A percentile compares a stretch with the other conserved stretches of the same genome.
Conservation (phyloP, 148 eudicot genomes). For the Chenopodium quinoa region DNA sequence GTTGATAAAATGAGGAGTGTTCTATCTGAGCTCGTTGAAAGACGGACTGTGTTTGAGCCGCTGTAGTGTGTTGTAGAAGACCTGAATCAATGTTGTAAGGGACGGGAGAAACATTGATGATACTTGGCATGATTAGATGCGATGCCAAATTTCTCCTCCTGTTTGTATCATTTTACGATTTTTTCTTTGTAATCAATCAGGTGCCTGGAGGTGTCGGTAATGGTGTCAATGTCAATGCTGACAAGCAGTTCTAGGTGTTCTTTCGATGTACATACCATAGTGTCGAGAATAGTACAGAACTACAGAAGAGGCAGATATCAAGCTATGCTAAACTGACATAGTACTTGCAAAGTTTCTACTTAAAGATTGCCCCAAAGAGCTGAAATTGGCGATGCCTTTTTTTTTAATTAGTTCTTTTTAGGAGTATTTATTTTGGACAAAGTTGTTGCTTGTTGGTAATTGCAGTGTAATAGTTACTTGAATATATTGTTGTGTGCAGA, state of each 20-base stretch:
- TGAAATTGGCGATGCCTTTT: not conserved
- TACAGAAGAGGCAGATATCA: not conserved
- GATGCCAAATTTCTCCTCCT: not conserved
- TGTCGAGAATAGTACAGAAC: not conserved
- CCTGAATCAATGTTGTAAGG: not conserved
- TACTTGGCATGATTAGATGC: not conserved
- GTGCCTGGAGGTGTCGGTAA: not conserved
- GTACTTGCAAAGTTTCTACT: not conserved
- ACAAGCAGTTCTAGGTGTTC: slow-evolving; percentile 3
- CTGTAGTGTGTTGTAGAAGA: not conserved
- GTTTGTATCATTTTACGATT: not conserved
- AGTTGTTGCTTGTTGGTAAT: not conserved
- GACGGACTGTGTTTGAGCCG: slow-evolving; percentile 36
- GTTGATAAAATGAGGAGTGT: slow-evolving; percentile 83
- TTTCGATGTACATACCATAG: slow-evolving; percentile 18
- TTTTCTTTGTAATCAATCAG: not conserved
- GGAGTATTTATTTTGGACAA: not conserved
- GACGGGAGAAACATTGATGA: not conserved
- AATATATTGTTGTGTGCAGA: not conserved
- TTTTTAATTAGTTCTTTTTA: too few relatives aligned
- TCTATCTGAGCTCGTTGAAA: slow-evolving; percentile 67
- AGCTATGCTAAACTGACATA: not conserved
- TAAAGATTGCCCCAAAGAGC: not conserved
- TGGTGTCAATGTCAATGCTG: not conserved
- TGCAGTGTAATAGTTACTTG: not conserved